A percentile compares a stretch with the other conserved stretches of the same genome.
Conservation (phyloP, 2,329 filamentous ascomycete species). For the Fusarium multiceps region DNA sequence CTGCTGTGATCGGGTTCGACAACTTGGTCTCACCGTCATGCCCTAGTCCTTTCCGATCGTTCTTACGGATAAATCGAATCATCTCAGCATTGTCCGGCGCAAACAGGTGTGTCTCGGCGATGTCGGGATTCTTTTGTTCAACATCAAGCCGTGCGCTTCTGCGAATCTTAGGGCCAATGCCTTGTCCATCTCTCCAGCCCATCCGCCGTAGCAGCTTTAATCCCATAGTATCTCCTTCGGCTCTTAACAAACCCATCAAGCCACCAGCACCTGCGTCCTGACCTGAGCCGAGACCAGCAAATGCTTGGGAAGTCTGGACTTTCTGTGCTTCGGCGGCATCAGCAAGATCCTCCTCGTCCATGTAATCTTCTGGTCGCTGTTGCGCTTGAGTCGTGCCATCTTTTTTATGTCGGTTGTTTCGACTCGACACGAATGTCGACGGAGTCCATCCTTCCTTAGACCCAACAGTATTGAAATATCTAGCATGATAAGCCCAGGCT, state of each 20-base stretch:
- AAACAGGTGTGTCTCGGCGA: slow-evolving; percentile 74
- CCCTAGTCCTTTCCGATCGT: slow-evolving; percentile 77
- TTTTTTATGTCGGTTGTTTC: slow-evolving; percentile 80
- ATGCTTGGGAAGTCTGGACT: slow-evolving; percentile 78
- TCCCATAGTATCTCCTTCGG: slow-evolving; percentile 85
- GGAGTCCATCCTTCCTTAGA: slow-evolving; percentile 99
- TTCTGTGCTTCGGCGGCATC: slow-evolving; percentile 83
- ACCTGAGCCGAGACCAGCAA: slow-evolving; percentile 79
- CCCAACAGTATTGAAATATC: slow-evolving; percentile 97
- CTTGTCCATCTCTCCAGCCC: slow-evolving; percentile 96
- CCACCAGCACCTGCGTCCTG: slow-evolving; percentile 64
- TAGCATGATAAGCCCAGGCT: slow-evolving; percentile 50
- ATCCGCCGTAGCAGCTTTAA: slow-evolving; percentile 86
- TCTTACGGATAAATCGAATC: slow-evolving; percentile 73
- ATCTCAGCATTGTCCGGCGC: slow-evolving; percentile 83
- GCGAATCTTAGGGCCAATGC: slow-evolving; percentile 86
- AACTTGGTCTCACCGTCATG: slow-evolving; percentile 70
- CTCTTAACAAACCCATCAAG: slow-evolving; percentile 78
- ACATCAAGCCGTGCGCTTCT: slow-evolving; percentile 75
- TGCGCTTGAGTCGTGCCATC: slow-evolving; percentile 67
- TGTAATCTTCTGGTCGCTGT: slow-evolving; percentile 86
- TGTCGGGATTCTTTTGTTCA: slow-evolving; percentile 52
- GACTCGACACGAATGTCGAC: slow-evolving; percentile 90
- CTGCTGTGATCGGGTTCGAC: slow-evolving; percentile 44
- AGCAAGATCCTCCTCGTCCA: slow-evolving; percentile 96